A percentile compares a stretch with the other conserved stretches of the same genome.
Conservation (phyloP, 805 yeast genomes). For the Metschnikowia kunwiensis region DNA sequence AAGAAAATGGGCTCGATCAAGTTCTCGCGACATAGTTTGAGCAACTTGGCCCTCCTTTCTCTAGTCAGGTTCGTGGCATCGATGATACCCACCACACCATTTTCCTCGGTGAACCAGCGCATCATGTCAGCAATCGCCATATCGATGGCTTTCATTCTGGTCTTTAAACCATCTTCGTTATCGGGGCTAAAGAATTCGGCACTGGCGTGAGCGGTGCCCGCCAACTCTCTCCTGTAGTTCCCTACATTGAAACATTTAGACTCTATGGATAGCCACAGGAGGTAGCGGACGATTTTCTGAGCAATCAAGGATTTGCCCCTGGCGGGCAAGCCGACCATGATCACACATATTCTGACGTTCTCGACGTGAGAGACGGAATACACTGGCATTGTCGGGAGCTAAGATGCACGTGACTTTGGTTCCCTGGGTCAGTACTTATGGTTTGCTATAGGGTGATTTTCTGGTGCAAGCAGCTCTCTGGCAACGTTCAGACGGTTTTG, state of each 20-base stretch:
- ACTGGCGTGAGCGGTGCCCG: constrained; percentile 47
- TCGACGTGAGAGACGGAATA: constrained; percentile 59
- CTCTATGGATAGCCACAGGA: constrained; percentile 86
- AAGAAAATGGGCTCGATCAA: constrained; percentile 85
- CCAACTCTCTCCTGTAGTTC: constrained; percentile 63
- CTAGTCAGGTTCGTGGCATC: constrained; percentile 91
- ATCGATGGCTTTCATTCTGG: constrained; percentile 67
- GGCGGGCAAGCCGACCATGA: constrained; percentile 86
- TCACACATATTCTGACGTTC: constrained; percentile 76
- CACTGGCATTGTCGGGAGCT: constrained; percentile 44
- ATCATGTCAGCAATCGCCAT: constrained; percentile 76
- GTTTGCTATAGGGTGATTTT: too few relatives aligned
- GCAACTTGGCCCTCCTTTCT: constrained; percentile 63
- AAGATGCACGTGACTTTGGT: not conserved
- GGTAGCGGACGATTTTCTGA: constrained; percentile 87
- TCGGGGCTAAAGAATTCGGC: constrained; percentile 75
- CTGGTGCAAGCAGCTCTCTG: too few relatives aligned
- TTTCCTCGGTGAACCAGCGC: constrained; percentile 76
- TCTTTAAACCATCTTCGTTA: constrained; percentile 60
- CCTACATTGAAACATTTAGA: constrained; percentile 92
- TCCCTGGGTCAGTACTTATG: too few relatives aligned
- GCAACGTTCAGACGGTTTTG: too few relatives aligned
- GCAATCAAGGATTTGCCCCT: constrained; percentile 94
- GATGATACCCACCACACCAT: constrained; percentile 86
- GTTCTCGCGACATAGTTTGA: constrained; percentile 58